Evolutionary conservation across 2,329 filamentous ascomycete genomes (phyloP).

Genomic region (Fusarium coffeatum): DNA sequence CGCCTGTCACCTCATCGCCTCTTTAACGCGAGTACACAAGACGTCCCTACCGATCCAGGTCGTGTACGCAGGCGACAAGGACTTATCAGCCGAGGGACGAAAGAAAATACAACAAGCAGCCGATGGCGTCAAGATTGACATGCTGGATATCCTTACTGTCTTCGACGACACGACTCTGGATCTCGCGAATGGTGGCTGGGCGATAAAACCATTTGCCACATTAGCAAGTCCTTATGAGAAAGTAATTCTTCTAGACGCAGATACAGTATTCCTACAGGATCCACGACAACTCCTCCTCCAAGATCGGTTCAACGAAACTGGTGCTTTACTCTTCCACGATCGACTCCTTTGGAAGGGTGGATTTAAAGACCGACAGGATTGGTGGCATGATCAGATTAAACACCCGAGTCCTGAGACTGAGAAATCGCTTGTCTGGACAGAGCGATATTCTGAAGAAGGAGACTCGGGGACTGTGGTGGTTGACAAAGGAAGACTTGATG

Average conservation of each 20-base stretch:
- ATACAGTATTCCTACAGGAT: conserved; percentile 54
- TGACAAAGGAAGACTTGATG: conserved; percentile 53
- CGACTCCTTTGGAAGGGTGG: conserved; percentile 54
- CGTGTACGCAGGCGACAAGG: conserved; percentile 52
- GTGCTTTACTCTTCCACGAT: conserved; percentile 56
- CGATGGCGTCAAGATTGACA: conserved; percentile 38
- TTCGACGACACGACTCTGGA: conserved; percentile 50
- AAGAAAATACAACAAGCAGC: conserved; percentile 41
- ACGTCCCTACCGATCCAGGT: conserved; percentile 52
- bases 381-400: conserved; percentile 54
- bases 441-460: conserved; percentile 56
- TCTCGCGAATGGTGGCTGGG: conserved; percentile 52
- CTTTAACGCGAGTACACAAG: conserved; percentile 47
- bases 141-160: conserved; percentile 50
- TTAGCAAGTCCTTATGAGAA: conserved; percentile 53
- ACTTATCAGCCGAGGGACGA: conserved; percentile 45
- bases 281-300: conserved; percentile 52
- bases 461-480: conserved; percentile 58
- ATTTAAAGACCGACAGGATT: conserved; percentile 52
- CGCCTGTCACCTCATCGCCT: conserved; percentile 52
- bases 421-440: conserved; percentile 54
- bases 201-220: conserved; percentile 56
- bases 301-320: conserved; percentile 47
- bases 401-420: conserved; percentile 50
- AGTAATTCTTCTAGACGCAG: conserved; percentile 55